Percentiles rank a stretch among this genome's conserved stretches.
These are phyloP conservation scores for Cladosporium velox DNA, from an alignment of 2,329 filamentous ascomycete genomes.

Conservation along the genomic window DNA sequence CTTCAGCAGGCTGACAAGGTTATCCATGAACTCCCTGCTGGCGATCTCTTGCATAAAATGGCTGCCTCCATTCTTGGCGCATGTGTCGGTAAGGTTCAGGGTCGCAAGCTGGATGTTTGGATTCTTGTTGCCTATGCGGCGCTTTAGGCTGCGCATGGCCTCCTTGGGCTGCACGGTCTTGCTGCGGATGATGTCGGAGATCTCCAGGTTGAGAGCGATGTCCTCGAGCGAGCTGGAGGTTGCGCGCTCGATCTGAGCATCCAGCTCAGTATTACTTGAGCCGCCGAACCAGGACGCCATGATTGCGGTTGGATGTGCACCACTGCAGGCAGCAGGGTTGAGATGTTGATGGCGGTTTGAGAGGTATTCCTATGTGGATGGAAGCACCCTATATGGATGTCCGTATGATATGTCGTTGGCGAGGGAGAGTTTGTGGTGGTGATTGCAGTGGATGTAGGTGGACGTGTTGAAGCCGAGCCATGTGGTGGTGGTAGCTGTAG, in stretches of 20 bases:
- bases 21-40: slow-evolving; percentile 97
- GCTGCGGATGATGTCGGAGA: slow-evolving; percentile 94
- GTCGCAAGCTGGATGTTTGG: slow-evolving; percentile 94
- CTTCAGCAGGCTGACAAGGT: slow-evolving; percentile 85
- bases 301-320: slow-evolving; percentile 43
- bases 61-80: slow-evolving; percentile 94
- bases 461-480: background rate
- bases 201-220: slow-evolving; percentile 95
- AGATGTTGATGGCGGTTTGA: background rate
- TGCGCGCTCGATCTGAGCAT: slow-evolving; percentile 95
- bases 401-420: background rate
- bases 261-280: slow-evolving; percentile 78
- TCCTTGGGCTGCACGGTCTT: slow-evolving; percentile 97
- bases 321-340: background rate
- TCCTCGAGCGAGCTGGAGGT: slow-evolving; percentile 97
- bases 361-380: background rate
- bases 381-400: background rate
- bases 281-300: slow-evolving; percentile 94
- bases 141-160: slow-evolving; percentile 94
- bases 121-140: slow-evolving; percentile 94
- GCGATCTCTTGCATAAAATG: slow-evolving; percentile 96
- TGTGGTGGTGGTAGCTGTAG: no score
- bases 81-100: slow-evolving; percentile 95
- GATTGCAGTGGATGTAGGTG: background rate
- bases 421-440: background rate